Percentiles rank a stretch among this genome's conserved stretches.
phyloP scores from a whole-genome alignment of 176 grass and related monocot species.

The Carex scoparia region DNA sequence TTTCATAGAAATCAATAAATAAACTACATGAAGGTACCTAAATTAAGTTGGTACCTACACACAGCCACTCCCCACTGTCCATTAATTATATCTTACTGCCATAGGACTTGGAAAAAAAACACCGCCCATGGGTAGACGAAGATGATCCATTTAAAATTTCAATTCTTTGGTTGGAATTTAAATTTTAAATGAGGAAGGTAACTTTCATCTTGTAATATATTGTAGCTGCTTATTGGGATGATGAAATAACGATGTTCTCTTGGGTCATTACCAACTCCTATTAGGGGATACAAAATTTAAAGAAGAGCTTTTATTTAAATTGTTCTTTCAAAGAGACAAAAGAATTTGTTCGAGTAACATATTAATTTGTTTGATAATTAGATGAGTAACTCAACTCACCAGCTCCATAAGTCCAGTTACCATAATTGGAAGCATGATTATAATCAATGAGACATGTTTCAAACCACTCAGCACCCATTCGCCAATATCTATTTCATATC shows the following conservation, averaged over 20 bases:
- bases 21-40: too few species aligned
- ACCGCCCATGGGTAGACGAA: neutral
- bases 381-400: conserved; percentile 34
- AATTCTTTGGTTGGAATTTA: neutral
- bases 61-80: too few species aligned
- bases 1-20: too few species aligned
- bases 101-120: neutral
- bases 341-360: neutral
- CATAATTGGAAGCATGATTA: conserved; percentile 90
- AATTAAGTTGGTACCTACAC: too few species aligned
- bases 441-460: conserved; percentile 68
- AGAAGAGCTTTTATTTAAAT: neutral
- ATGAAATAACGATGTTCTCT: conserved; percentile 95
- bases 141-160: neutral
- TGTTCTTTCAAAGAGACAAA: neutral
- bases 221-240: conserved; percentile 81
- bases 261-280: conserved; percentile 95
- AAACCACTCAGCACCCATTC: too few species aligned
- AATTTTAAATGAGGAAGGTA: neutral
- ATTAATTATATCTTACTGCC: too few species aligned
- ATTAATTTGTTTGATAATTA: neutral
- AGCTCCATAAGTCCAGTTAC: conserved; percentile 97
- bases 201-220: neutral
- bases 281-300: neutral
- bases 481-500: too few species aligned